Evolutionary conservation across 1,284 basidiomycete species (phyloP).

Genomic region (Cystobasidium slooffiae): DNA sequence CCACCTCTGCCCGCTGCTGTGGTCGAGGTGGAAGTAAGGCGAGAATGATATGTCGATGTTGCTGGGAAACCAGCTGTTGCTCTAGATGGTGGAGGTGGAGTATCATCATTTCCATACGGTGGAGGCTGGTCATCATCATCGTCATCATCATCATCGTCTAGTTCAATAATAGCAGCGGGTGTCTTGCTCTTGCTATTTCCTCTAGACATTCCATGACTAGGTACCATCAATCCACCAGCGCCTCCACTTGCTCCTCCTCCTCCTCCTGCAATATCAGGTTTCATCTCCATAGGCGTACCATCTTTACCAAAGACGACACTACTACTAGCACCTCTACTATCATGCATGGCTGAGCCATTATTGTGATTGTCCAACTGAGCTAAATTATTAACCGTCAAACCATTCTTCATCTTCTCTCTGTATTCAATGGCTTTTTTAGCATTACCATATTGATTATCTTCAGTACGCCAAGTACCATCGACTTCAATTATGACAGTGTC

Average conservation of each 20-base stretch:
- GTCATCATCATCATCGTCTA: conserved; percentile 42
- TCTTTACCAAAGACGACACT: conserved; percentile 14
- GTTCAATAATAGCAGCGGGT: conserved; percentile 36
- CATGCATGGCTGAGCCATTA: background rate
- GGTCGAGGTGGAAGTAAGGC: background rate
- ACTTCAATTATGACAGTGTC: conserved; percentile 94
- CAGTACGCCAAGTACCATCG: conserved; percentile 92
- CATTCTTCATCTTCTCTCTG: conserved; percentile 12
- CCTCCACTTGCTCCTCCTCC: background rate
- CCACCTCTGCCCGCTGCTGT: background rate
- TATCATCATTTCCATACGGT: conserved; percentile 11
- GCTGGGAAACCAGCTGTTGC: background rate
- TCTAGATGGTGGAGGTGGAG: conserved; percentile 4
- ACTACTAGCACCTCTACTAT: conserved; percentile 6
- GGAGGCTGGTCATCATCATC: conserved; percentile 6
- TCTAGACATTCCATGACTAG: background rate
- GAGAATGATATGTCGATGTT: background rate
- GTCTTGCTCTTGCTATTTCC: conserved; percentile 33
- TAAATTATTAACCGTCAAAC: background rate
- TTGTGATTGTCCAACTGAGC: background rate
- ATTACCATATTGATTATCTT: conserved; percentile 81
- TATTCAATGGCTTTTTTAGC: conserved; percentile 47
- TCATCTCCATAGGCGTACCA: conserved; percentile 32
- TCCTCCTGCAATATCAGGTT: conserved; percentile 15
- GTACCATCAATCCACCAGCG: conserved; percentile 1